A percentile compares a stretch with the other conserved stretches of the same genome.
These are phyloP conservation scores for Acanthamoeba castellanii DNA, from an alignment of 208 protist genomes.

Conservation along the genomic window DNA sequence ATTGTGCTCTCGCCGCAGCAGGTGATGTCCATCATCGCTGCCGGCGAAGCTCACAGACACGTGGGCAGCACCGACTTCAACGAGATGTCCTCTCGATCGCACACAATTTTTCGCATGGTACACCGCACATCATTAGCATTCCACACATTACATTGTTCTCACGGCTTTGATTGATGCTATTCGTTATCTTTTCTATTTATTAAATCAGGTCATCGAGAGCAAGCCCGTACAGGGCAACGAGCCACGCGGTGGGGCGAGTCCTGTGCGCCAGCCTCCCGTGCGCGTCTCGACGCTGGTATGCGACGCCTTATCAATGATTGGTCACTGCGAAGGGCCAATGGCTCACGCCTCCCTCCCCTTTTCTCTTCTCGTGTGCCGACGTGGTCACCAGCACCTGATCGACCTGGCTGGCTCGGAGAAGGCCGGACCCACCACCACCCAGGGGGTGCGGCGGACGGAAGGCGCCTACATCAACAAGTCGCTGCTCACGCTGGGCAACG, in stretches of 20 bases:
- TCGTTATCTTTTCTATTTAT: no score
- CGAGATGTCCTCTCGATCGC: conserved; percentile 94
- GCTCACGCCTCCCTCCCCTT: background rate
- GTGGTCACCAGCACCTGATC: conserved; percentile 93
- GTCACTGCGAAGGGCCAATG: background rate
- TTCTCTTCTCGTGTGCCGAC: background rate
- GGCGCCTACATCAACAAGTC: conserved; percentile 97
- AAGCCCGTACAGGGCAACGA: background rate
- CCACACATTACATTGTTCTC: background rate
- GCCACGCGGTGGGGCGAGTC: background rate
- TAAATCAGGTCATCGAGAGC: conserved; percentile 34
- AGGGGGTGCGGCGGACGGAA: conserved; percentile 95
- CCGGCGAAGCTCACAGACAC: conserved; percentile 77
- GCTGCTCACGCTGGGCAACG: conserved; percentile 92
- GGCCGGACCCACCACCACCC: conserved; percentile 92
- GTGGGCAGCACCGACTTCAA: conserved; percentile 96
- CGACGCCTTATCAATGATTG: no score
- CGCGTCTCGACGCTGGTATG: conserved; percentile 68
- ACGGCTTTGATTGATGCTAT: no score
- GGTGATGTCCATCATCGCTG: conserved; percentile 36
- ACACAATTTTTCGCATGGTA: conserved; percentile 97
- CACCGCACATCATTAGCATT: background rate
- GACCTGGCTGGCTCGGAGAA: conserved; percentile 98
- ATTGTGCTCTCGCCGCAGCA: conserved; percentile 77
- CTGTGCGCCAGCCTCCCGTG: conserved; percentile 40